Conservation (phyloP, 106 monocot species). For the Allium sativum region DNA sequence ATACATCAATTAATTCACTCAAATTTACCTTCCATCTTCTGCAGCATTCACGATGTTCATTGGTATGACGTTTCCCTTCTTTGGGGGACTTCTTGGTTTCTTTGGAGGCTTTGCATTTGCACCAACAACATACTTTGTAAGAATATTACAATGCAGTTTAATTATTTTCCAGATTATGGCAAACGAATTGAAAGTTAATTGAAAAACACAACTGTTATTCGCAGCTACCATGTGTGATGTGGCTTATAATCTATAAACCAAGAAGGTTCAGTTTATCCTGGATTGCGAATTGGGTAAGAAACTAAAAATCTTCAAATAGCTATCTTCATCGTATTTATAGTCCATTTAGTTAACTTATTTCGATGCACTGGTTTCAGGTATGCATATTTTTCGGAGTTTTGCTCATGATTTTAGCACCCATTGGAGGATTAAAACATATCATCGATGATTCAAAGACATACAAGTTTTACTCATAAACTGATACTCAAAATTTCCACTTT, state of each 20-base stretch:
- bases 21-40: not conserved
- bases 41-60: slow-evolving; percentile 49
- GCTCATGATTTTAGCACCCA: slow-evolving; percentile 27
- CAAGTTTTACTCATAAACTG: slow-evolving; percentile 22
- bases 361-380: slow-evolving; percentile 12
- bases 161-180: not conserved
- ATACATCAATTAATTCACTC: too few species aligned
- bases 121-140: slow-evolving; percentile 55
- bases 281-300: slow-evolving; percentile 53
- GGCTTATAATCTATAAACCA: slow-evolving; percentile 60
- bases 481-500: not conserved
- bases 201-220: not conserved
- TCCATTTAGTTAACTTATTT: not conserved
- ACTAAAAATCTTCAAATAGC: too few species aligned
- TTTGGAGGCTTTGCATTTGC: slow-evolving; percentile 59
- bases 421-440: slow-evolving; percentile 29
- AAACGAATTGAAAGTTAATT: not conserved
- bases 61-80: slow-evolving; percentile 46
- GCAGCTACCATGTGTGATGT: slow-evolving; percentile 77
- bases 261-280: slow-evolving; percentile 55
- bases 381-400: slow-evolving; percentile 30
- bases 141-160: not conserved
- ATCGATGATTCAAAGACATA: slow-evolving; percentile 28
- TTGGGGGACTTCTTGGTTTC: slow-evolving; percentile 46
- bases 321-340: too few species aligned